Evolutionary conservation across 2,329 filamentous ascomycete species (phyloP).

Genomic region (Sclerotinia nivalis): DNA sequence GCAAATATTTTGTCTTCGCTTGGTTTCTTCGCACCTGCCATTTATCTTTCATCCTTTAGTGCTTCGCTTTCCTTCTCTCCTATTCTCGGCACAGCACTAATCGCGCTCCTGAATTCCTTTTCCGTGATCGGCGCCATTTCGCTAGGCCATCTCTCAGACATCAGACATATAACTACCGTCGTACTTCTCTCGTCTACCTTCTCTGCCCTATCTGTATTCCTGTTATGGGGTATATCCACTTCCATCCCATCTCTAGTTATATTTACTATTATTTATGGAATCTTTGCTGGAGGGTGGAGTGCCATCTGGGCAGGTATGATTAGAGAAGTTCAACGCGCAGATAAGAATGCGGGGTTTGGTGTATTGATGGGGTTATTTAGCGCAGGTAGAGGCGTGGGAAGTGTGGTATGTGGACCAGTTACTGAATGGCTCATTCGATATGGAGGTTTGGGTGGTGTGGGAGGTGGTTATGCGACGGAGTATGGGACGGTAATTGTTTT

Average conservation of each 20-base stretch:
- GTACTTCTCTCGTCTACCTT: conserved; percentile 52
- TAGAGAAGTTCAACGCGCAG: conserved; percentile 27
- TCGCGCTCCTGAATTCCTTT: conserved; percentile 51
- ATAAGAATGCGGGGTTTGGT: conserved; percentile 34
- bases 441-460: conserved; percentile 46
- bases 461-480: conserved; percentile 49
- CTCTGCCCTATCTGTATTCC: conserved; percentile 51
- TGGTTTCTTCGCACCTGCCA: conserved; percentile 56
- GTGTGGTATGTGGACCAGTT: conserved; percentile 57
- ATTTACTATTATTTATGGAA: conserved; percentile 57
- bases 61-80: conserved; percentile 45
- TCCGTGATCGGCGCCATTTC: conserved; percentile 49
- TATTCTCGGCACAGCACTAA: conserved; percentile 48
- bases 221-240: conserved; percentile 56
- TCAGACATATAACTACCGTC: conserved; percentile 46
- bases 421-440: conserved; percentile 53
- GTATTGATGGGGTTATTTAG: conserved; percentile 51
- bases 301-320: conserved; percentile 49
- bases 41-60: conserved; percentile 55
- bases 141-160: conserved; percentile 46
- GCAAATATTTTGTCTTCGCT: conserved; percentile 54
- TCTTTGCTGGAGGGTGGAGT: conserved; percentile 58
- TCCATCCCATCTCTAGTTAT: conserved; percentile 48
- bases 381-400: conserved; percentile 62
- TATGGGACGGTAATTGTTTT: conserved; percentile 57